Base-by-base conservation (phyloP, 345 rosid species). In the Aquilaria yunnanensis region DNA sequence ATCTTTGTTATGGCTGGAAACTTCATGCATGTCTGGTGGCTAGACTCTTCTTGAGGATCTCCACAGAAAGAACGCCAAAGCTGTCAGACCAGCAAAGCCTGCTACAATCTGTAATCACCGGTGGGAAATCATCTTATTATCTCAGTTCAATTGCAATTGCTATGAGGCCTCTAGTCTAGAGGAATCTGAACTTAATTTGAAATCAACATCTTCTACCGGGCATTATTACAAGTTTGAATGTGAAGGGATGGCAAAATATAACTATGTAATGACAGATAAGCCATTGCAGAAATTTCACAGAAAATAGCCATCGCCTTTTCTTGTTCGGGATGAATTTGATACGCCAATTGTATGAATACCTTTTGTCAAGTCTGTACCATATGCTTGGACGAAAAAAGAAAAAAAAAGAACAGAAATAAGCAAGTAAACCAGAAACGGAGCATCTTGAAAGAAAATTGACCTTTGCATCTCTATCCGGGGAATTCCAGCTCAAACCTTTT, bases 41-140 rank as follows among this genome's bases (percentile, higher is more conserved):
- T 46, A 11, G 64, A 13, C 45, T 52, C 51, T 79, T 43, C 83
- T 72, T 49, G 96, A 85, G 56, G 68, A 70, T 81, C 84, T 85
- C 92, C 93, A 86, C 45, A 85, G 70, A 70, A 79, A 52, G 67
- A 89, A 33, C 51, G 80, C 85, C 56, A 85, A 49, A 59, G 81
- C 65, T 11, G 86, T 73, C 52, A 82, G 48, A 54, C 82, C 77
- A 53, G 89, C 93, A 50, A 92, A 50, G 61, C 84, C 83, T 6
- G 57, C 84, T 77, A 87, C 66, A 69, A 87, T 67, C 98, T 92
- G 84, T 54, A 65, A 70, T 46, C 52, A 76, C 43, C 59, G 58
- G 67, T 63, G 64, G 60, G 72, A 48, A 55, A 31, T 6, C 10
- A 31, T 10, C 8, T 37, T 9, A 37, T 5, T 37, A 37, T 37